Evolutionary conservation across 2,329 filamentous ascomycete genomes (phyloP).

Genomic region (Xylariaceae sp.): DNA sequence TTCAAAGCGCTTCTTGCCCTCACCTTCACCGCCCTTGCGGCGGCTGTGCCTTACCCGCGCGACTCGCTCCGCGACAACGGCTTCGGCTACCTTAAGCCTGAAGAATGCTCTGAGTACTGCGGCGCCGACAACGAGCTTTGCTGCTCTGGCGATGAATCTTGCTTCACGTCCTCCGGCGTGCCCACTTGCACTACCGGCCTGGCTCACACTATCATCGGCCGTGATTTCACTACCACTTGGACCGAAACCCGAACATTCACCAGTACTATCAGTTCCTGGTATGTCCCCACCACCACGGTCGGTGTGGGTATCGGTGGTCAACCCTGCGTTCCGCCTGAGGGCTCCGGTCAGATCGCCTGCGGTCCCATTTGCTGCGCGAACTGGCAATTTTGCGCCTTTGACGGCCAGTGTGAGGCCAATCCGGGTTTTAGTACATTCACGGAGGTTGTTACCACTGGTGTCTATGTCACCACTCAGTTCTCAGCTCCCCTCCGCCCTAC

Average conservation of each 20-base stretch:
- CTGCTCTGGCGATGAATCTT: constrained; percentile 45
- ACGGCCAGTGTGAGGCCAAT: constrained; percentile 54
- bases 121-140: constrained; percentile 52
- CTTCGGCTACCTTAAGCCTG: constrained; percentile 46
- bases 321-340: constrained; percentile 45
- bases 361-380: constrained; percentile 65
- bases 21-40: constrained; percentile 35
- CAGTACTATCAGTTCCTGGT: constrained; percentile 50
- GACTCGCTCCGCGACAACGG: constrained; percentile 45
- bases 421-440: constrained; percentile 41
- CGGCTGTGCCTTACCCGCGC: constrained; percentile 46
- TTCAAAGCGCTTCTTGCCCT: constrained; percentile 34
- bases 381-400: constrained; percentile 60
- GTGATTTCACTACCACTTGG: constrained; percentile 51
- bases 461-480: constrained; percentile 50
- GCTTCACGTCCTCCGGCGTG: constrained; percentile 47
- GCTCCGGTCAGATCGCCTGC: constrained; percentile 56
- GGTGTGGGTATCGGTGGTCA: constrained; percentile 32
- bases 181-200: constrained; percentile 42
- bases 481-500: constrained; percentile 48
- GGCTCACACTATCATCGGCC: constrained; percentile 27
- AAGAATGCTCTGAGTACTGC: constrained; percentile 49
- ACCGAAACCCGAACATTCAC: constrained; percentile 57
- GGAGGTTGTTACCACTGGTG: constrained; percentile 42
- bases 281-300: constrained; percentile 41